Evolutionary conservation across 2,329 filamentous ascomycete species (phyloP), one percentile per base, ranked within the genome.

Genomic region (Alternaria rosae): DNA sequence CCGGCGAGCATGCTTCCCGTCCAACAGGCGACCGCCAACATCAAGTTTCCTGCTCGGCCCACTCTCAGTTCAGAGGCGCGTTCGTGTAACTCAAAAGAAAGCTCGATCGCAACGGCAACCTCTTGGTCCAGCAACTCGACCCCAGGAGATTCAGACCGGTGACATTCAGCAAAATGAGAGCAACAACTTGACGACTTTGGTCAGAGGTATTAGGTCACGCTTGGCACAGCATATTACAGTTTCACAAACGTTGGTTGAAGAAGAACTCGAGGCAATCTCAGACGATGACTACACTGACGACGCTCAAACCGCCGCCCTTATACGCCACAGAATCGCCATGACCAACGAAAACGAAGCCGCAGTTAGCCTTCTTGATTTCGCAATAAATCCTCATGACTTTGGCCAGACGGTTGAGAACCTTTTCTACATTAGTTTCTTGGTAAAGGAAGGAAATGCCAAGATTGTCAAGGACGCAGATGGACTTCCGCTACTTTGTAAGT

Each of bases 351-450:
- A 89, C 1, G 92, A 92, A 15, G 28, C 71, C 13, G 72, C 69
- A 9, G 87, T 97, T 4, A 88, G 92, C 52, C 81, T 97, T 12
- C 91, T 97, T 77, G 89, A 91, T 54, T 98, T 97, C 70, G 92
- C 93, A 42, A 87, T 98, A 66, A 97, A 99, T 70, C 95, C 95
- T 0, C 83, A 83, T 41, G 97, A 93, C 1, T 99, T 98, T 72
- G 92, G 92, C 0, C 95, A 99, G 79, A 97, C 93, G 0, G 89
- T 99, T 7, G 95, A 99, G 77, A 99, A 99, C 72, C 84, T 99
- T 71, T 99, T 99, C 79, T 98, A 98, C 77, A 88, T 97, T 70
- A 96, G 92, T 76, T 99, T 99, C 75, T 82, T 99, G 63, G 93
- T 98, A 62, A 89, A 92, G 60, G 95, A 99, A 79, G 93, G 93